These are phyloP conservation scores for Xylaria sp. DNA, from an alignment of 2,329 filamentous ascomycete genomes.

Conservation along the genomic window DNA sequence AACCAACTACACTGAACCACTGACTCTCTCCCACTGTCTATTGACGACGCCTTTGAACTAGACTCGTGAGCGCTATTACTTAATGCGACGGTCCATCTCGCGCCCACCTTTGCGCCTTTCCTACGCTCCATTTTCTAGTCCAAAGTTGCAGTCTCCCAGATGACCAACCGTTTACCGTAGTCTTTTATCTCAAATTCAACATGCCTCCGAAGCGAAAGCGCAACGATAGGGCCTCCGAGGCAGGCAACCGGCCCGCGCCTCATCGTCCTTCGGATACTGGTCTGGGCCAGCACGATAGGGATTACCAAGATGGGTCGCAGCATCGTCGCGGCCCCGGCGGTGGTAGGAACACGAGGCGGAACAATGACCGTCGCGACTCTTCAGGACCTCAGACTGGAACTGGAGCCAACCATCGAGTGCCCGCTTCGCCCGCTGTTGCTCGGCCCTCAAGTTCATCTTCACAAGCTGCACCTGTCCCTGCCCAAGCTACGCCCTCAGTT, in stretches of 20 bases:
- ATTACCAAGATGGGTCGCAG: slow-evolving; percentile 54
- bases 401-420: slow-evolving; percentile 43
- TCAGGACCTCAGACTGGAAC: slow-evolving; percentile 52
- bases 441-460: slow-evolving; percentile 54
- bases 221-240: slow-evolving; percentile 61
- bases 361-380: slow-evolving; percentile 63
- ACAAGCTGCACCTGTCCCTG: slow-evolving; percentile 44
- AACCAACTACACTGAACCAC: background rate
- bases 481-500: slow-evolving; percentile 44
- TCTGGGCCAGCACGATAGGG: slow-evolving; percentile 68
- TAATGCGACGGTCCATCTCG: slow-evolving; percentile 36
- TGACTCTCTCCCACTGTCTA: background rate
- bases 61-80: slow-evolving; percentile 35
- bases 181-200: slow-evolving; percentile 39
- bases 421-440: slow-evolving; percentile 48
- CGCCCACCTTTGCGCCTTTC: slow-evolving; percentile 31
- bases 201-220: slow-evolving; percentile 72
- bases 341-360: slow-evolving; percentile 58
- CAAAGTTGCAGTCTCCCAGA: slow-evolving; percentile 33
- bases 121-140: slow-evolving; percentile 36
- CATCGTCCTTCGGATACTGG: slow-evolving; percentile 68
- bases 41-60: slow-evolving; percentile 8
- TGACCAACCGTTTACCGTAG: slow-evolving; percentile 42
- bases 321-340: slow-evolving; percentile 56
- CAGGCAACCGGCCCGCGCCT: slow-evolving; percentile 65